Conservation (phyloP, 257 asterid genomes). For the Scutellaria barbata region DNA sequence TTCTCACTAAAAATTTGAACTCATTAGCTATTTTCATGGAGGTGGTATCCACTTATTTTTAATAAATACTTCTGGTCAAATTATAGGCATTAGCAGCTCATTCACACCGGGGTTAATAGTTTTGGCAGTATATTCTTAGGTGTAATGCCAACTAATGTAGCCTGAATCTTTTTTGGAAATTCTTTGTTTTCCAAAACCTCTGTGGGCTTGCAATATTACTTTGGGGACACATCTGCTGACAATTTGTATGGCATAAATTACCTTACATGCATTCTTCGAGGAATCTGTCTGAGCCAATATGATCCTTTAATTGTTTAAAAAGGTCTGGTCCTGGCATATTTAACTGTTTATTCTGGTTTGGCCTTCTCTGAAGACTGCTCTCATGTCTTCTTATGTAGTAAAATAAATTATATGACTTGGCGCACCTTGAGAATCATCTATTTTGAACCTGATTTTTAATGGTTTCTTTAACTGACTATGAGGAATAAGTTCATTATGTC, state of each 20-base stretch:
- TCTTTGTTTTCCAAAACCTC: no score
- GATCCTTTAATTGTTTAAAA: no score
- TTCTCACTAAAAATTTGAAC: neutral
- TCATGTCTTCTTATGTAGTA: neutral
- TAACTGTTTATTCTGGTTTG: neutral
- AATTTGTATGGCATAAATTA: no score
- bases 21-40: conserved; percentile 1
- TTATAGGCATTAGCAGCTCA: conserved; percentile 4
- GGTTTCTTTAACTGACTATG: conserved; percentile 28
- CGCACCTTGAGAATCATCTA: neutral
- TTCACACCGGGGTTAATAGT: neutral
- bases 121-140: neutral
- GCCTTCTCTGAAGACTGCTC: neutral
- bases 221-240: no score
- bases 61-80: neutral
- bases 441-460: neutral
- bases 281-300: no score
- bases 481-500: neutral
- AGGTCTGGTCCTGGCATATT: neutral
- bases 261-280: no score
- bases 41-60: neutral
- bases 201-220: no score
- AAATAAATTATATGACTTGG: neutral
- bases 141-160: no score
- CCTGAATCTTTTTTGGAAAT: no score